Conservation (phyloP, 1,284 basidiomycete genomes). For the Pterulicium gracile region DNA sequence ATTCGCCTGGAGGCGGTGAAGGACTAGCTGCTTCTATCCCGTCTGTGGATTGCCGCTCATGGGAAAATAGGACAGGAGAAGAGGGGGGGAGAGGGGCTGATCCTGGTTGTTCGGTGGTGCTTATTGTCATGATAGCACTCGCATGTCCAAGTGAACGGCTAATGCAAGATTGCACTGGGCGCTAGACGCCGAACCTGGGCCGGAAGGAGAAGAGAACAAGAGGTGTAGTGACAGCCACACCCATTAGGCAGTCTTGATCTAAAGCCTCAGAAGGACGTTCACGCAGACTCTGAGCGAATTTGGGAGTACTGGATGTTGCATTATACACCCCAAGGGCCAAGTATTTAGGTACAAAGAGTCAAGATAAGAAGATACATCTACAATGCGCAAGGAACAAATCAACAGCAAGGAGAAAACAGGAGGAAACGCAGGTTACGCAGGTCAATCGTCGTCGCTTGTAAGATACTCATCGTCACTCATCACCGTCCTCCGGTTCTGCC, state of each 20-base stretch:
- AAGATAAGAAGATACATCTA: slow-evolving; percentile 2
- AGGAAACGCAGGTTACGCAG: not conserved
- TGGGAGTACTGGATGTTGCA: not conserved
- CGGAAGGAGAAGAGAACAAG: not conserved
- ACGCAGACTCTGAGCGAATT: not conserved
- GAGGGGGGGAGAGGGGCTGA: not conserved
- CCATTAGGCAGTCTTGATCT: not conserved
- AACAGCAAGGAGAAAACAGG: slow-evolving; percentile 7
- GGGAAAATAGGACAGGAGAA: not conserved
- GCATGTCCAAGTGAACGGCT: not conserved
- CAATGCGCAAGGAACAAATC: slow-evolving; percentile 6
- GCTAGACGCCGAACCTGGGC: not conserved
- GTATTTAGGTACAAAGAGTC: not conserved
- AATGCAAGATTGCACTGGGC: not conserved
- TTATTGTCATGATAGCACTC: not conserved
- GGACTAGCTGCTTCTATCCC: not conserved
- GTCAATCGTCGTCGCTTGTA: slow-evolving; percentile 48
- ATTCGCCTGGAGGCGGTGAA: not conserved
- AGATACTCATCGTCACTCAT: slow-evolving; percentile 70
- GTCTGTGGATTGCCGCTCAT: not conserved
- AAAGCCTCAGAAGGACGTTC: not conserved
- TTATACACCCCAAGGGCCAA: too few species aligned
- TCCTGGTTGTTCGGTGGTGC: not conserved
- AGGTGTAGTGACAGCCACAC: not conserved
- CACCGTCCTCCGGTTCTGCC: slow-evolving; percentile 49